These are phyloP conservation scores for Nicotiana tomentosiformis DNA, from an alignment of 257 asterid genomes.

Conservation along the genomic window DNA sequence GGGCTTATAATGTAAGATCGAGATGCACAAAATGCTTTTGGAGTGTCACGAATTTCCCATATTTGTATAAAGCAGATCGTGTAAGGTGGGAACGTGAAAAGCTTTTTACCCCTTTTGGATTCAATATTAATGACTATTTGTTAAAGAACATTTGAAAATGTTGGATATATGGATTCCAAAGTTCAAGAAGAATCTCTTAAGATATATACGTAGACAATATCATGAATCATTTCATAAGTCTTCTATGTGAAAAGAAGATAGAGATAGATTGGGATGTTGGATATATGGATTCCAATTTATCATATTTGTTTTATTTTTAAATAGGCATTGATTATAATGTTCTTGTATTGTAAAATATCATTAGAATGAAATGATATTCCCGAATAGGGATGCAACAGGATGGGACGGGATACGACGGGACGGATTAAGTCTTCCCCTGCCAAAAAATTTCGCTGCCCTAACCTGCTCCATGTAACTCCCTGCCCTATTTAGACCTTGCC, in stretches of 20 bases:
- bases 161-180: too few relatives aligned
- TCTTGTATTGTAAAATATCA: not conserved
- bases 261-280: not conserved
- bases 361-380: not conserved
- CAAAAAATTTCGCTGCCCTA: too few relatives aligned
- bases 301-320: too few relatives aligned
- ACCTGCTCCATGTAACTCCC: too few relatives aligned
- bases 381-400: too few relatives aligned
- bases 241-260: not conserved
- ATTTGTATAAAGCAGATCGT: slow-evolving; percentile 14
- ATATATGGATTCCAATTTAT: not conserved
- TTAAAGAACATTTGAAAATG: not conserved
- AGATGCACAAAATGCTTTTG: slow-evolving; percentile 26
- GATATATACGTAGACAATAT: not conserved
- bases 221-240: not conserved
- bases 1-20: slow-evolving; percentile 21
- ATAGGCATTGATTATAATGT: too few relatives aligned
- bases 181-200: not conserved
- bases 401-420: too few relatives aligned
- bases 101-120: slow-evolving; percentile 11
- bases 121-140: slow-evolving; percentile 1
- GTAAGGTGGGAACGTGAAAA: slow-evolving; percentile 26
- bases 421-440: too few relatives aligned
- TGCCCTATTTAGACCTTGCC: too few relatives aligned
- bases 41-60: slow-evolving; percentile 13